Base-by-base conservation (phyloP, 225 moss, liverwort and hornwort species). In the Polytrichum formosum region DNA sequence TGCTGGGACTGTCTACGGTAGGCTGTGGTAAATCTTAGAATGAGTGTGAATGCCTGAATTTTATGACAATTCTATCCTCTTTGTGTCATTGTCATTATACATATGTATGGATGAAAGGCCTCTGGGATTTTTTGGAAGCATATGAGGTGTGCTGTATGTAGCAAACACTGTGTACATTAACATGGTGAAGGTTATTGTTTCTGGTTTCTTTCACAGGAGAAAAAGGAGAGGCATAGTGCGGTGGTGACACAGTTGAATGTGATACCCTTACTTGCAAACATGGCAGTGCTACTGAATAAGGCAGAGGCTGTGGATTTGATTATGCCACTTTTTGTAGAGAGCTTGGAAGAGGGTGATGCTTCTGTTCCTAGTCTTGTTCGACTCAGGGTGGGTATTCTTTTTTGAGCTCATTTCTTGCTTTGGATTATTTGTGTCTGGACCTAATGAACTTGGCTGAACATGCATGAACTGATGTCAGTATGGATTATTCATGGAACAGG, bases 331-430 rank as follows among this genome's bases (percentile, higher is more conserved):
- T 90, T 90, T 73, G 70, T 89, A 64, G 94, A 95, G 82, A 95
- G 90, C 72, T 77, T 95, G 67, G 92, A 90, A 74, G 92, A 87
- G 70, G 92, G 94, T 80, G 87, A 89, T 81, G 92, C 87, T 53
- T 89, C 92, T 75, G 58, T 70, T 62, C 89, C 92, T 64, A 87
- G 92, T 79, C 87, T 81, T 59, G 53, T 90, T 79, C 88, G 94
- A 70, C 80, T 90, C 7, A 95, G 88, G 92, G 92, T 95, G 67
- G 72, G 75, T 65, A 61, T 72, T 61, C 26, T 27, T 26, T 37
- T 61, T 6, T 13, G 7, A 62, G 1, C 67, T 23, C 23, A 21
- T 23, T 54, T 53, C 46, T 53, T n/a, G 23, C 21, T 53, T 64
- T 70, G 29, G 31, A 26, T 60, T 70, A 21, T 59, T 30, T 59